These are phyloP conservation scores for Rubroboletus satanas DNA, from an alignment of 768 basidiomycete species.

Conservation along the genomic window DNA sequence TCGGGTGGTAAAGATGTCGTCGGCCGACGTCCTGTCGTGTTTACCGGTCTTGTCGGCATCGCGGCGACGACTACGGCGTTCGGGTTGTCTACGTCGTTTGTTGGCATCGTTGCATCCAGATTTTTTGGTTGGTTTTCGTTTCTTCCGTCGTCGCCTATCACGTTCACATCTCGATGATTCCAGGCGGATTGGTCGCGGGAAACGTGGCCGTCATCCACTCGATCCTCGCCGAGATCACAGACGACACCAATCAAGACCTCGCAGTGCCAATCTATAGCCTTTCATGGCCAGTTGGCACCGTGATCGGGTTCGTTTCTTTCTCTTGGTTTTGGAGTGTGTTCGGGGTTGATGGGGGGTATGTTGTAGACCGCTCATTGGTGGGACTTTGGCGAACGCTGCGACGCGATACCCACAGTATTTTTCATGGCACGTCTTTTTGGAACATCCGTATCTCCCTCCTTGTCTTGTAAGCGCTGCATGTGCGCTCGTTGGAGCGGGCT, in stretches of 20 bases:
- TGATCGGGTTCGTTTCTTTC: slow-evolving; percentile 42
- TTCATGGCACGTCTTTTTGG: slow-evolving; percentile 8
- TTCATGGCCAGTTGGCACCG: slow-evolving; percentile 52
- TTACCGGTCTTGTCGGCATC: slow-evolving; percentile 48
- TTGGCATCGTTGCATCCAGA: slow-evolving; percentile 46
- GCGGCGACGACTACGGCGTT: slow-evolving; percentile 48
- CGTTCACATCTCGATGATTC: neutral
- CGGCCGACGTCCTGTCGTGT: slow-evolving; percentile 59
- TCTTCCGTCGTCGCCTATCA: neutral
- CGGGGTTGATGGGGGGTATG: neutral
- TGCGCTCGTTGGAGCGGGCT: slow-evolving; percentile 16
- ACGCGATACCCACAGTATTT: slow-evolving; percentile 12
- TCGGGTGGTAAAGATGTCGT: slow-evolving; percentile 40
- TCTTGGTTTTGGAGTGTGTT: neutral
- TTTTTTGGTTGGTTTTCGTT: slow-evolving; percentile 41
- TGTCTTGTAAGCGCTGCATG: slow-evolving; percentile 11
- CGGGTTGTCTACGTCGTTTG: slow-evolving; percentile 52
- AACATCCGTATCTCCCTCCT: slow-evolving; percentile 17
- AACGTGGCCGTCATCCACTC: slow-evolving; percentile 61
- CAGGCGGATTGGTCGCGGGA: slow-evolving; percentile 64
- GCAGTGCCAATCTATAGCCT: slow-evolving; percentile 58
- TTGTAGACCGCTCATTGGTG: slow-evolving; percentile 19
- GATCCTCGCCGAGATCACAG: slow-evolving; percentile 58
- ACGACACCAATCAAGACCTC: slow-evolving; percentile 55
- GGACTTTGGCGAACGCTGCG: slow-evolving; percentile 17